Evolutionary conservation across 2,329 filamentous ascomycete genomes (phyloP), one percentile per base, ranked within the genome.

Genomic region (Magnaporthales sp.): DNA sequence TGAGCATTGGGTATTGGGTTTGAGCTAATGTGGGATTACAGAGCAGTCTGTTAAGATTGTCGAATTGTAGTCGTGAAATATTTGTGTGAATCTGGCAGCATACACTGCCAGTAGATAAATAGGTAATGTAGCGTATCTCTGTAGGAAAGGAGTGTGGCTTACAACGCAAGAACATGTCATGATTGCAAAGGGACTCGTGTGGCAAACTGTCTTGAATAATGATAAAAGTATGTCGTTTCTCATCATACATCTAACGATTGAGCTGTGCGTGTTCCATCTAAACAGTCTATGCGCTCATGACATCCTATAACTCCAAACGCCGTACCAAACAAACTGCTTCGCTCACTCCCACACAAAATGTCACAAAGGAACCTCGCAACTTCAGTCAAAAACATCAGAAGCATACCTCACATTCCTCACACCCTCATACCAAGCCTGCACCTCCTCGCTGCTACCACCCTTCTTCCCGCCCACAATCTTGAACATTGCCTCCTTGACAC

Each of bases 311-410:
- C 27, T 29, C 10, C 56, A 60, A 30, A 19, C 56, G 56, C 13
- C 56, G 29, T 8, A 19, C 11, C 24, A 30, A n/a, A 9, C 54
- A 58, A 58, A 4, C 13, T n/a, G 6, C 5, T 27, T 5, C 54
- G 3, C 24, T 5, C 9, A 15, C 22, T 58, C 13, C 2, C 22
- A 15, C 9, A 24, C 54, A 27, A 4, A 3, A 58, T 24, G 22
- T n/a, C 22, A 11, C 22, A 5, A 24, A 24, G 13, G 5, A 27
- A 27, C 11, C 4, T 27, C 8, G 11, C 22, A 26, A 26, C 32
- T 24, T 46, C 51, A 64, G 38, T 85, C 83, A 78, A 88, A 89
- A 15, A 89, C 85, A 76, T 89, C 86, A 3, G 82, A 84, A 19
- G 84, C 82, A 70, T 84, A 88, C 29, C 86, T 76, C 74, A 83